Conservation (phyloP, 2,329 filamentous ascomycete species). For the Trematosphaeria pertusa region DNA sequence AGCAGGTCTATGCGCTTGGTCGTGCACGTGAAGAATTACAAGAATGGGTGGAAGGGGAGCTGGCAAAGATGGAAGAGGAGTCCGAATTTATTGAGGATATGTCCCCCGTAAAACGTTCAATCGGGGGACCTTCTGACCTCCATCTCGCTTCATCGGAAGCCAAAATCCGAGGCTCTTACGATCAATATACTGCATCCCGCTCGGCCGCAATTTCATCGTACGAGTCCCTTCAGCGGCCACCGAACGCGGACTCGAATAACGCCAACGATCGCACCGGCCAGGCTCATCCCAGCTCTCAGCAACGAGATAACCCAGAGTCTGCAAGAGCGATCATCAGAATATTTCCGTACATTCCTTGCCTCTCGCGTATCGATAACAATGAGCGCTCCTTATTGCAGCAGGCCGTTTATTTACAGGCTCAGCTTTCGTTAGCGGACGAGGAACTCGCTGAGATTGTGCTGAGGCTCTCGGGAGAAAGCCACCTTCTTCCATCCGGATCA, state of each 20-base stretch:
- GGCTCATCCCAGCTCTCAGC: not conserved
- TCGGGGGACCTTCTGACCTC: not conserved
- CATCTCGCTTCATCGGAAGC: slow-evolving; percentile 31
- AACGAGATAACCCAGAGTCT: not conserved
- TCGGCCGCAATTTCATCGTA: slow-evolving; percentile 28
- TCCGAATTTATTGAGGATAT: slow-evolving; percentile 42
- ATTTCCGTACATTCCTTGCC: slow-evolving; percentile 38
- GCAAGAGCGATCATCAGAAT: slow-evolving; percentile 28
- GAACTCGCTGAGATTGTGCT: slow-evolving; percentile 37
- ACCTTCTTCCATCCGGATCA: slow-evolving; percentile 43
- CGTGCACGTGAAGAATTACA: slow-evolving; percentile 57
- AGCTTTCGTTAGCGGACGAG: slow-evolving; percentile 38
- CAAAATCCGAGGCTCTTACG: slow-evolving; percentile 37
- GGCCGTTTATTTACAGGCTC: slow-evolving; percentile 41
- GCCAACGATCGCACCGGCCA: not conserved
- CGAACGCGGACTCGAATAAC: not conserved
- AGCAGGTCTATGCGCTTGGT: slow-evolving; percentile 51
- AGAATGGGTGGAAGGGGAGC: slow-evolving; percentile 59
- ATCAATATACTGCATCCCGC: slow-evolving; percentile 38
- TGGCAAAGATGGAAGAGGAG: slow-evolving; percentile 52
- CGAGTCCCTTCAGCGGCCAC: slow-evolving; percentile 24
- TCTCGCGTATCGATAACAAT: slow-evolving; percentile 30
- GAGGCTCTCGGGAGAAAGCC: slow-evolving; percentile 48
- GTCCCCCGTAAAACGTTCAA: slow-evolving; percentile 37
- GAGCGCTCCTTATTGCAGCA: slow-evolving; percentile 45